Percentiles rank a stretch among this genome's conserved stretches.
phyloP scores from a whole-genome alignment of 2,329 filamentous ascomycete species.

The Talaromyces sp. region DNA sequence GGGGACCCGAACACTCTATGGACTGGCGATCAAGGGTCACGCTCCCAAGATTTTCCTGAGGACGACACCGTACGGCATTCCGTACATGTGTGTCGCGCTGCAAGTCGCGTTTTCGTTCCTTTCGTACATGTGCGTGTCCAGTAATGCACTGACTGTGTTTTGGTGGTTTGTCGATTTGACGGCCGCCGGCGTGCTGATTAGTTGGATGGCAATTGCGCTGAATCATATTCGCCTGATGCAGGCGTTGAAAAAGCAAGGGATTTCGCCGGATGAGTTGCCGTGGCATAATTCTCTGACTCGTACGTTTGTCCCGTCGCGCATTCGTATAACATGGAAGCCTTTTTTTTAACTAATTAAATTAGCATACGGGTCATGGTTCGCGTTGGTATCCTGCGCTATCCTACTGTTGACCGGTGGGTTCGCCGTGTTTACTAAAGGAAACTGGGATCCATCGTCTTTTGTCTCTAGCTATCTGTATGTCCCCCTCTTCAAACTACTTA shows the following conservation, averaged over 20 bases:
- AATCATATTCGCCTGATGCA: conserved; percentile 56
- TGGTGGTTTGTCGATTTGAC: conserved; percentile 48
- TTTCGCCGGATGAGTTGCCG: conserved; percentile 49
- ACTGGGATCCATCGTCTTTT: conserved; percentile 55
- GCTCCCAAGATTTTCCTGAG: conserved; percentile 41
- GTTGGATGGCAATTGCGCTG: conserved; percentile 57
- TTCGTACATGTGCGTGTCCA: conserved; percentile 65
- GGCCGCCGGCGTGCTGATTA: conserved; percentile 59
- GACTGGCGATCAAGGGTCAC: conserved; percentile 50
- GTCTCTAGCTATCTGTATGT: conserved; percentile 62
- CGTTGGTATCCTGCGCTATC: conserved; percentile 56
- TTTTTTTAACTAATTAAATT: conserved; percentile 27
- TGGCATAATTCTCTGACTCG: conserved; percentile 61
- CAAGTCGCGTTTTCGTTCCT: conserved; percentile 56
- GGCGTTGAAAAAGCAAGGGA: conserved; percentile 53
- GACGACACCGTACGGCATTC: conserved; percentile 41
- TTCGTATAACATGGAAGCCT: neutral
- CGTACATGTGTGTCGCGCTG: conserved; percentile 41
- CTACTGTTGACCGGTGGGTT: conserved; percentile 70
- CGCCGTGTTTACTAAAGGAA: conserved; percentile 54
- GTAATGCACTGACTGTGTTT: conserved; percentile 58
- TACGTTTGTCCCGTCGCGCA: neutral
- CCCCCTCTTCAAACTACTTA: too few species aligned
- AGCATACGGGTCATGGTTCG: conserved; percentile 59
- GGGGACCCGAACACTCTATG: conserved; percentile 64